Base-by-base conservation (phyloP, 441 rosid species). In the Pelargonium cotyledonis region DNA sequence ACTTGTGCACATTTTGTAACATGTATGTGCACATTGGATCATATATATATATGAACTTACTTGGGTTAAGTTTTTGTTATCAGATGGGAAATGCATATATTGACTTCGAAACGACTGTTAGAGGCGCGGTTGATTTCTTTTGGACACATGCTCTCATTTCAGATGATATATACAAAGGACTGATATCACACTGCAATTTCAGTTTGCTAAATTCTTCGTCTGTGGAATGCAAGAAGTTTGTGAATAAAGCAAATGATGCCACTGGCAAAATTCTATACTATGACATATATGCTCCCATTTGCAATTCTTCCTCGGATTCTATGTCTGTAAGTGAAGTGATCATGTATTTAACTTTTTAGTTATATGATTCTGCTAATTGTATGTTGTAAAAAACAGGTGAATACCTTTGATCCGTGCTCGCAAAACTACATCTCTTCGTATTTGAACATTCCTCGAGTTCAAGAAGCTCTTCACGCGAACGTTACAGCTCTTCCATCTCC, bases 121-220 rank as follows among this genome's bases (percentile, higher is more conserved):
- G 58, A 35, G 82, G 77, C 8, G 51, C 12, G 8, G 70, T 47
- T 12, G 80, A 79, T 68, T 79, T 64, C 53, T 67, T 14, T 4
- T 76, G 79, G 76, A 73, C 75, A 8, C 80, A 76, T 43, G 82
- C 79, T 18, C 75, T 79, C 51, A 78, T 72, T 44, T 64, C 80
- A 2, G 79, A 81, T 60, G 77, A 78, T 67, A 76, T 70, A 18
- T 70, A 78, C 65, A 16, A 16, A 2, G 81, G 71, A 19, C 61
- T 81, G 14, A 12, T 55, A 53, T 67, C 73, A 15, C 64, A 66
- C 57, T 78, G 80, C 51, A 61, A 72, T 46, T 74, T 81, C 66
- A 21, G 53, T 35, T 23, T 2, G 29, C 75, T 21, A 14, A 47
- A 63, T n/a, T 23, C 69, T 29, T 61, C 41, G 35, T 71, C 76